These are phyloP conservation scores for Podila verticillata DNA, from an alignment of 192 early-diverging fungal species.

Conservation along the genomic window DNA sequence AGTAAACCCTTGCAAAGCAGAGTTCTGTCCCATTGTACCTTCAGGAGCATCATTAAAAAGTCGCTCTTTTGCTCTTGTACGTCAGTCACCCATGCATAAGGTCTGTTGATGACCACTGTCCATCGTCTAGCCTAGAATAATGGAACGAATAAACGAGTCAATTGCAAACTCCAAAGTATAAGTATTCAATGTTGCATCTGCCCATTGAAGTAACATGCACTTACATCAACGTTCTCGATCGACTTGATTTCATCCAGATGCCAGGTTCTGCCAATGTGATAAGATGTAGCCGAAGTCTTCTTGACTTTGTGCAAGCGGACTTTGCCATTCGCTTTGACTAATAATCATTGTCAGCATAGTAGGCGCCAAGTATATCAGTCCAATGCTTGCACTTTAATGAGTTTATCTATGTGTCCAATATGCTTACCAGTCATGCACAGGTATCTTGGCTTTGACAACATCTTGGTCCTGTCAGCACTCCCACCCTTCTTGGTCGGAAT, in stretches of 20 bases:
- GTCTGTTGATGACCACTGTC: constrained; percentile 59
- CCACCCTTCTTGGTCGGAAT: constrained; percentile 25
- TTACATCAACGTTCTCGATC: constrained; percentile 64
- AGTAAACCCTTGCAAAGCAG: too few species aligned
- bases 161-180: too few species aligned
- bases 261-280: constrained; percentile 65
- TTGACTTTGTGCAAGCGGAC: constrained; percentile 63
- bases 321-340: constrained; percentile 54
- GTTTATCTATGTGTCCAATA: too few species aligned
- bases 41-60: constrained; percentile 57
- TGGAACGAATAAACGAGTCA: neutral
- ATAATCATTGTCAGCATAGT: neutral
- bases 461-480: constrained; percentile 32
- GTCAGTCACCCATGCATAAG: constrained; percentile 64
- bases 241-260: constrained; percentile 61
- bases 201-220: neutral
- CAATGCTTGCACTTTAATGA: too few species aligned
- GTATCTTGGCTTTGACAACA: constrained; percentile 63
- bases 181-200: neutral
- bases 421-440: constrained; percentile 61
- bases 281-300: constrained; percentile 58
- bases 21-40: constrained; percentile 21
- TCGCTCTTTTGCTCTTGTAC: constrained; percentile 55
- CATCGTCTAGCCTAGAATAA: constrained; percentile 53
- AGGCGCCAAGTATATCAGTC: neutral